A percentile compares a stretch with the other conserved stretches of the same genome.
phyloP scores from a whole-genome alignment of 179 eudicot species.

The Patellifolia procumbens region DNA sequence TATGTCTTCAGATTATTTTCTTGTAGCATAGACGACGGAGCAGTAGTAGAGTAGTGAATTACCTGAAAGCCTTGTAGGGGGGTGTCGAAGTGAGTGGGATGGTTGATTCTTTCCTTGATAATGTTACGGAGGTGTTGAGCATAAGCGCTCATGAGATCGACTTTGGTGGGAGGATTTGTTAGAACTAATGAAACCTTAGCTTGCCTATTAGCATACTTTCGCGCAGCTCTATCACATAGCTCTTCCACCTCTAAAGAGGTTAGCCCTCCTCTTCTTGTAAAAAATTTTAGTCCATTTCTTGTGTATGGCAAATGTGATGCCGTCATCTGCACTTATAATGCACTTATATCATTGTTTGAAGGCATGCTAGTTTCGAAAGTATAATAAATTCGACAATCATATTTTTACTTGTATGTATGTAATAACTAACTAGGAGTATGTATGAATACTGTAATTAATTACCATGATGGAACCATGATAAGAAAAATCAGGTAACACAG shows the following conservation, averaged over 20 bases:
- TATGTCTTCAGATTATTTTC: too few species aligned
- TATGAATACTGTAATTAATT: too few species aligned
- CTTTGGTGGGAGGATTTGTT: constrained; percentile 44
- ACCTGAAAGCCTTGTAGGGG: constrained; percentile 93
- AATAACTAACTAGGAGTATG: too few species aligned
- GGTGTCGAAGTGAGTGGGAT: constrained; percentile 67
- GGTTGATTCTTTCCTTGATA: constrained; percentile 81
- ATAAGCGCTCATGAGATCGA: constrained; percentile 75
- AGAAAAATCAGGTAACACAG: constrained; percentile 63
- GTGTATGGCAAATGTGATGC: constrained; percentile 97
- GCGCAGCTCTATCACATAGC: constrained; percentile 71
- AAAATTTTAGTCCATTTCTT: constrained; percentile 84
- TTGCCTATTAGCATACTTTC: constrained; percentile 68
- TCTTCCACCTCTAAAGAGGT: constrained; percentile 81
- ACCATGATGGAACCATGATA: constrained; percentile 93
- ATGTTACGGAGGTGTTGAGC: constrained; percentile 72
- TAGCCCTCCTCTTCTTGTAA: constrained; percentile 79
- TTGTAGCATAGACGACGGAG: too few species aligned
- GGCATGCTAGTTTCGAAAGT: too few species aligned
- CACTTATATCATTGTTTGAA: too few species aligned
- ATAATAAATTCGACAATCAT: too few species aligned
- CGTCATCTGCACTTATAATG: constrained; percentile 93
- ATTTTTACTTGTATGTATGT: too few species aligned
- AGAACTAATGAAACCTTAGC: constrained; percentile 57
- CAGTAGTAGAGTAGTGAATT: too few species aligned